Evolutionary conservation across 345 rosid species (phyloP).

Genomic region (Syzygium jambos): DNA sequence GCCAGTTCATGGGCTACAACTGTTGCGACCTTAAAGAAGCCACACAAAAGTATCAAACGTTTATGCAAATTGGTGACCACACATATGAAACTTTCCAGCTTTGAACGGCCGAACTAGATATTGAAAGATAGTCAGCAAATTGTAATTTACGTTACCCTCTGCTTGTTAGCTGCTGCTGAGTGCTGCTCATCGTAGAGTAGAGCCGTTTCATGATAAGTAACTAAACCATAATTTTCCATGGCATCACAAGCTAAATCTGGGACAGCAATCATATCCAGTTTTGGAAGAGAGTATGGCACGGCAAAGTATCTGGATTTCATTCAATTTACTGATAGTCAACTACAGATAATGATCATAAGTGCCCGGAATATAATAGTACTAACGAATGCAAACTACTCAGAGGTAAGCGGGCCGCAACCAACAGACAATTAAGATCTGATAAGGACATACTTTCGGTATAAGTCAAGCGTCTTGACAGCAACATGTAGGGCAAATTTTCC

Average conservation of each 20-base stretch:
- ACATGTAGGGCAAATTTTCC: constrained; percentile 86
- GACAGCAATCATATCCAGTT: constrained; percentile 93
- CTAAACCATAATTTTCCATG: constrained; percentile 98
- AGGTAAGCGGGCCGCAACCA: background rate
- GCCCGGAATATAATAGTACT: background rate
- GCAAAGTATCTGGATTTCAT: constrained; percentile 62
- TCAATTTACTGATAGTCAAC: background rate
- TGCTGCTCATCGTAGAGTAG: constrained; percentile 85
- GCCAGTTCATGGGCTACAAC: constrained; percentile 98
- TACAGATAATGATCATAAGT: background rate
- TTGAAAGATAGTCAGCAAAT: background rate
- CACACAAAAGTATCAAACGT: background rate
- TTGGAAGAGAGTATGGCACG: constrained; percentile 83
- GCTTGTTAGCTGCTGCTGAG: constrained; percentile 97
- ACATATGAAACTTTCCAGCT: background rate
- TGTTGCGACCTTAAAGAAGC: constrained; percentile 59
- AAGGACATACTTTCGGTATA: constrained; percentile 63
- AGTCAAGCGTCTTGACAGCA: constrained; percentile 83
- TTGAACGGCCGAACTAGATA: background rate
- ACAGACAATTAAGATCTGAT: background rate
- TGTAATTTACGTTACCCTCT: constrained; percentile 37
- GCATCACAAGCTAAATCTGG: constrained; percentile 97
- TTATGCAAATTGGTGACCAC: background rate
- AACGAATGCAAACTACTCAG: background rate
- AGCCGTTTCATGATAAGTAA: constrained; percentile 87